Percentiles rank a stretch among this genome's conserved stretches.
Conservation (phyloP, 2,329 filamentous ascomycete species). For the Samsoniella hepiali region DNA sequence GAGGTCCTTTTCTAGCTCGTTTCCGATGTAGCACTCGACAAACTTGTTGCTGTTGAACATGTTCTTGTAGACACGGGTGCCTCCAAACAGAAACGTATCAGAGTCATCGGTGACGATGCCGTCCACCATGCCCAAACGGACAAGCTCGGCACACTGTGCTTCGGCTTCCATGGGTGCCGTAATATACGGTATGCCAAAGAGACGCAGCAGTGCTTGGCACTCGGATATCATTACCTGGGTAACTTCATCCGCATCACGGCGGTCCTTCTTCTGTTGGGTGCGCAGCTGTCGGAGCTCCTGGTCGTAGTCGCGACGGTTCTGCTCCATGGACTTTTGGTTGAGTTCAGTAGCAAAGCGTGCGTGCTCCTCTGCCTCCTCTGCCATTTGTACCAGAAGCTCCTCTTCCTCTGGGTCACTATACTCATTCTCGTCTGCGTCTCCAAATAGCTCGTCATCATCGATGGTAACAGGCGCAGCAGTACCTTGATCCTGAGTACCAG, state of each 20-base stretch:
- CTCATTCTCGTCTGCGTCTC: slow-evolving; percentile 65
- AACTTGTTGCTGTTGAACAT: slow-evolving; percentile 99
- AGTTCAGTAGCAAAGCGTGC: slow-evolving; percentile 86
- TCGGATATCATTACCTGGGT: slow-evolving; percentile 94
- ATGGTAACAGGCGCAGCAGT: slow-evolving; percentile 7
- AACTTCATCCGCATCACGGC: slow-evolving; percentile 93
- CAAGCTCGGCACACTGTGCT: slow-evolving; percentile 92
- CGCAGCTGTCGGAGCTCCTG: slow-evolving; percentile 81
- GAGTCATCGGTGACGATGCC: slow-evolving; percentile 97
- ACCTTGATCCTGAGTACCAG: background rate
- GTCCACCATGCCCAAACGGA: slow-evolving; percentile 82
- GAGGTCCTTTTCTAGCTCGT: slow-evolving; percentile 84
- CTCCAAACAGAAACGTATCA: slow-evolving; percentile 94
- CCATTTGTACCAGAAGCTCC: slow-evolving; percentile 80
- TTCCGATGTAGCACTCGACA: slow-evolving; percentile 88
- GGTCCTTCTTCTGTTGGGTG: slow-evolving; percentile 93
- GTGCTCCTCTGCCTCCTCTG: slow-evolving; percentile 88
- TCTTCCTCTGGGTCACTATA: slow-evolving; percentile 90
- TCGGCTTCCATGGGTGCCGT: slow-evolving; percentile 99
- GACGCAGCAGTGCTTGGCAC: slow-evolving; percentile 82
- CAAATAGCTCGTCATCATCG: slow-evolving; percentile 42
- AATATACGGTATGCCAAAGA: slow-evolving; percentile 94
- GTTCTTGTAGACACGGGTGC: slow-evolving; percentile 96
- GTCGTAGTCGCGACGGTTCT: slow-evolving; percentile 79
- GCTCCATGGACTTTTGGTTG: slow-evolving; percentile 67